Base-by-base conservation (phyloP, 495 filamentous ascomycete species). In the Jackrogersella multiformis region DNA sequence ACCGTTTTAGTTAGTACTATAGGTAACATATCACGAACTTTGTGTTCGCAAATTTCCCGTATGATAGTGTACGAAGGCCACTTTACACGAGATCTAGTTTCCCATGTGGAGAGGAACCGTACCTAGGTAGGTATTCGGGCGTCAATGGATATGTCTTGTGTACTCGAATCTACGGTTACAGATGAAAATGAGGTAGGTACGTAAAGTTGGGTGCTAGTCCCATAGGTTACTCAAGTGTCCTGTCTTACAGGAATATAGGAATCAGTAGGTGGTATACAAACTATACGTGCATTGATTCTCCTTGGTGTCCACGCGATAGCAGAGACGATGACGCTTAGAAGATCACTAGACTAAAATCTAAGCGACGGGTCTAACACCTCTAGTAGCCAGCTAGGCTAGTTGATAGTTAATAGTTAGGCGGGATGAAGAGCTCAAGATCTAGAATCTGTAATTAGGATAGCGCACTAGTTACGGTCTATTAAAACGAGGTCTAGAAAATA, bases 11-110 rank as follows among this genome's bases (percentile, higher is more conserved):
- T 66, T 52, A 32, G 57, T 63, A 66, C 62, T 52, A 70, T 66
- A 62, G 52, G 68, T 59, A 70, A 67, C 68, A 70, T 67, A 56
- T 70, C 63, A 70, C 68, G 67, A 67, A 70, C 57, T 52, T 51
- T 63, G 54, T 70, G 68, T 63, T 70, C 56, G 44, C 21, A 57
- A 57, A 53, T 42, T 64, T 36, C 18, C 61, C 61, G 66, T 64
- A 64, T 61, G 32, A 64, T n/a, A n/a, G n/a, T 69, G 66, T 64
- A 65, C 61, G 44, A 30, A 10, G 24, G 2, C 54, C 49, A 30
- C 38, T 65, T 69, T 69, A 69, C 66, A 69, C 66, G 66, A 61
- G 66, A 61, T 69, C 57, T 23, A 39, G 49, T 56, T n/a, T 52
- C 16, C 42, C 57, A 57, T 62, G 56, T 55, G 41, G 35, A 41